Evolutionary conservation across 768 basidiomycete species (phyloP), one percentile per base, ranked within the genome.

Genomic region (Fomitopsis serialis): DNA sequence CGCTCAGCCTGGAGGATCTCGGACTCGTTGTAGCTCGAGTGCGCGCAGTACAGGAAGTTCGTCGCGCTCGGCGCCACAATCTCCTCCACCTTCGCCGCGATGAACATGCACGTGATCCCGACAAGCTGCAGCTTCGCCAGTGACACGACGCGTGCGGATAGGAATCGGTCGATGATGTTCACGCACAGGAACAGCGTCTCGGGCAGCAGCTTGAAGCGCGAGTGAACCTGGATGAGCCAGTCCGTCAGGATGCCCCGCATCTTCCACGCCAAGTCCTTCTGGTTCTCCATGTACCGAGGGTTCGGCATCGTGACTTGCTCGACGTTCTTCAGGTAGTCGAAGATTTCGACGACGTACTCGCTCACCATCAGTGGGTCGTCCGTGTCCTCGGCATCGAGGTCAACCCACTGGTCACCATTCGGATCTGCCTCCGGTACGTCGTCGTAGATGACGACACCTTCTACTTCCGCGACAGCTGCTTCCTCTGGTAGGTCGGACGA

Each of bases 351-450:
- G 48, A 97, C 95, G 64, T 99, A 99, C 70, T 98, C 92, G 72
- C 87, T 88, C 59, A 97, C 95, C 95, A 98, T 98, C 55, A 92
- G 76, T 13, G 96, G 97, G 64, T 99, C 96, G 47, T 94, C 92
- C 50, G 75, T 82, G 66, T 98, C 95, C 21, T 95, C 93, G 1
- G 82, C 84, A 58, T 98, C 94, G 15, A 98, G 78, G 63, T 98
- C 96, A 27, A 89, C 89, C 95, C 93, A 98, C 65, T 78, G 73
- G 63, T 73, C 59, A 57, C 75, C 76, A 52, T 87, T 75, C 2
- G 84, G 84, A 58, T 87, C 85, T 3, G 80, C 84, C 64, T 89
- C 89, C 2, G 62, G 66, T 56, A 83, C 73, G 29, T 82, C 72
- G 19, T 58, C 54, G 15, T 58, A 45, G 24, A 66, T 64, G 25